These are phyloP conservation scores for Fusarium caatingaense DNA, from an alignment of 2,329 filamentous ascomycete genomes.

Conservation along the genomic window DNA sequence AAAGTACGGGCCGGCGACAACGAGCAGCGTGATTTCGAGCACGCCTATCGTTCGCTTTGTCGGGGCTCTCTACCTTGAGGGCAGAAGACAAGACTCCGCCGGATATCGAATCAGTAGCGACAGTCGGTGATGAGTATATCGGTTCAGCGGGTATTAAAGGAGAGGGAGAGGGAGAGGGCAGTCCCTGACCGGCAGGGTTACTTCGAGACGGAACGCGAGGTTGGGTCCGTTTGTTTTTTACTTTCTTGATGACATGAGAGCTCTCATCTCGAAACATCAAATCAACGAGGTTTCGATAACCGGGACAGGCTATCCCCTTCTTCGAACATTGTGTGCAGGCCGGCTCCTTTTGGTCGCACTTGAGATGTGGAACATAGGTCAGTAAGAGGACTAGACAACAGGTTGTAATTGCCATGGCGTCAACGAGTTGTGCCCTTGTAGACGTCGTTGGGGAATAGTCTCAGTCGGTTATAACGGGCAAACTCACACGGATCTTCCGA, in stretches of 20 bases:
- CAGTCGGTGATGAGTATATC: slow-evolving; percentile 17
- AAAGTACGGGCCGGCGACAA: slow-evolving; percentile 38
- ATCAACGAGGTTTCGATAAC: slow-evolving; percentile 66
- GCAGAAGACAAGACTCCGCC: background rate
- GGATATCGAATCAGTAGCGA: slow-evolving; percentile 10
- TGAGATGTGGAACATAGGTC: slow-evolving; percentile 11
- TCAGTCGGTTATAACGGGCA: background rate
- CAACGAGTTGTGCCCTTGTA: background rate
- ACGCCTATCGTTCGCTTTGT: slow-evolving; percentile 18
- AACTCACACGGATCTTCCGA: slow-evolving; percentile 66
- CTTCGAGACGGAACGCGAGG: slow-evolving; percentile 41
- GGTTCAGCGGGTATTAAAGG: slow-evolving; percentile 18
- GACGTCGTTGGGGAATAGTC: slow-evolving; percentile 1
- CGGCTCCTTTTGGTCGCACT: slow-evolving; percentile 66
- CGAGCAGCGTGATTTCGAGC: slow-evolving; percentile 23
- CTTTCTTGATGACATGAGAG: slow-evolving; percentile 65
- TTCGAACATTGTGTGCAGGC: slow-evolving; percentile 67
- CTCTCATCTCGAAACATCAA: slow-evolving; percentile 70
- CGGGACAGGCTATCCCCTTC: slow-evolving; percentile 63
- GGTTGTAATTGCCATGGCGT: slow-evolving; percentile 3
- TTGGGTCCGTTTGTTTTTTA: slow-evolving; percentile 51
- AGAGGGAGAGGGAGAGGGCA: slow-evolving; percentile 34
- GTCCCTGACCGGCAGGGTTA: slow-evolving; percentile 22
- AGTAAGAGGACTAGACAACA: slow-evolving; percentile 2
- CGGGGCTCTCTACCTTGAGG: slow-evolving; percentile 14